Evolutionary conservation across 2,329 filamentous ascomycete genomes (phyloP), one percentile per base, ranked within the genome.

Genomic region (Aureobasidium mangrovei): DNA sequence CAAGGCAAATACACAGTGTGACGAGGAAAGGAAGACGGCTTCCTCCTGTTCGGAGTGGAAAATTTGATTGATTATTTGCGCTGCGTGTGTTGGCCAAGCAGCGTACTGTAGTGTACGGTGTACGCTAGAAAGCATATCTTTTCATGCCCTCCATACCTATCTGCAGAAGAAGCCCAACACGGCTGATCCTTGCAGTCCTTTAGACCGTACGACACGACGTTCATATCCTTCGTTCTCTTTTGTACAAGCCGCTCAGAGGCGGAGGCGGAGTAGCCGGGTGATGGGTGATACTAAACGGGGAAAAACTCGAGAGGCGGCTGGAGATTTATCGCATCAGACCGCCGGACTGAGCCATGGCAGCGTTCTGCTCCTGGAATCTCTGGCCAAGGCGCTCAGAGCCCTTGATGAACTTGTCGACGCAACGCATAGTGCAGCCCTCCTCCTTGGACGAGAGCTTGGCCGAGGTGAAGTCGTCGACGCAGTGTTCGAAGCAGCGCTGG

Each of bases 391-490:
- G 85, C 73, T 93, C 88, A 60, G 88, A 88, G 60, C 85, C 85
- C 71, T 94, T 93, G 79, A 97, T 85, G 73, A 88, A 88, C 78
- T 98, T 98, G 74, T 93, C 86, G 59, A 97, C 91, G 74, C 93
- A 98, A 65, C 90, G 87, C 75, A 88, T 84, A 66, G 97, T 84
- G 76, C 93, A 98, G 70, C 87, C 85, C 67, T 87, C 86, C 76
- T 98, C 93, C 69, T 88, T 85, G 62, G 84, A 81, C 60, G 87
- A 85, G 61, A 98, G 82, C 46, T 89, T 88, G 77, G 97, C 97
- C 75, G 90, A 95, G 67, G 91, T 95, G 81, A 98, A 98, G 79
- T 97, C 91, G 73, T 91, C 91, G 74, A 98, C 83, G 79, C 93
- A 98, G 73, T 93, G 86, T 70, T 88, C 85, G 80, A 98, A 98